A percentile compares a stretch with the other conserved stretches of the same genome.
Evolutionary conservation across 345 rosid genomes (phyloP).

Genomic region (Rubroshorea leprosula): DNA sequence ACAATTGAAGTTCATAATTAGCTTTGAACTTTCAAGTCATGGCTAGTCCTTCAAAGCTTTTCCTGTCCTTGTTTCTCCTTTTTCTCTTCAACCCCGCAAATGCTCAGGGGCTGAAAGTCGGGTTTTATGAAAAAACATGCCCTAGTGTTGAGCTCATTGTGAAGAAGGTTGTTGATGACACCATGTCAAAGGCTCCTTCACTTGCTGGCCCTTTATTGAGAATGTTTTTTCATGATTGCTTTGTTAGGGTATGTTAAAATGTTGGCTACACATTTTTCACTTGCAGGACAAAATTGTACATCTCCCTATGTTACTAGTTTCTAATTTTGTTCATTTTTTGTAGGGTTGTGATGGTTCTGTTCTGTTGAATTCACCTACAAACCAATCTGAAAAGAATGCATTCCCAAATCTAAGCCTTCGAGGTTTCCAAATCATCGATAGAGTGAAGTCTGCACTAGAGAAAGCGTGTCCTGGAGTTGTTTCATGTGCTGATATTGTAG

Average conservation of each 20-base stretch:
- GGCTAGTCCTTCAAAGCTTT: background rate
- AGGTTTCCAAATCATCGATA: conserved; percentile 56
- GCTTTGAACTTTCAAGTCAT: background rate
- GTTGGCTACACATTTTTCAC: background rate
- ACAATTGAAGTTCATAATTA: background rate
- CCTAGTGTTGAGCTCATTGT: conserved; percentile 33
- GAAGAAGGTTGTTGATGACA: conserved; percentile 14
- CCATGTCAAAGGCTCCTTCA: conserved; percentile 34
- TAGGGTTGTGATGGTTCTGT: conserved; percentile 90
- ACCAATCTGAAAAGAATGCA: conserved; percentile 47
- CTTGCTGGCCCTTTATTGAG: conserved; percentile 59
- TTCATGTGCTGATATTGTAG: conserved; percentile 73
- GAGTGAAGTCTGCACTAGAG: conserved; percentile 53
- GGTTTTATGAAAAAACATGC: conserved; percentile 31
- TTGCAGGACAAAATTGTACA: too few species aligned
- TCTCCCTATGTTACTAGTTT: background rate
- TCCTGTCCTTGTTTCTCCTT: background rate
- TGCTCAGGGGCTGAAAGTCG: background rate
- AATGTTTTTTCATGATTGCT: conserved; percentile 82
- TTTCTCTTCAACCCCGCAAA: background rate
- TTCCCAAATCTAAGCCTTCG: conserved; percentile 47
- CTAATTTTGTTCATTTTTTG: background rate
- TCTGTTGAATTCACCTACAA: conserved; percentile 44
- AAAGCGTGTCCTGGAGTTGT: conserved; percentile 65
- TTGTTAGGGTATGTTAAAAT: conserved; percentile 43